These are phyloP conservation scores for Silene latifolia DNA, from an alignment of 148 eudicot species.

Conservation along the genomic window DNA sequence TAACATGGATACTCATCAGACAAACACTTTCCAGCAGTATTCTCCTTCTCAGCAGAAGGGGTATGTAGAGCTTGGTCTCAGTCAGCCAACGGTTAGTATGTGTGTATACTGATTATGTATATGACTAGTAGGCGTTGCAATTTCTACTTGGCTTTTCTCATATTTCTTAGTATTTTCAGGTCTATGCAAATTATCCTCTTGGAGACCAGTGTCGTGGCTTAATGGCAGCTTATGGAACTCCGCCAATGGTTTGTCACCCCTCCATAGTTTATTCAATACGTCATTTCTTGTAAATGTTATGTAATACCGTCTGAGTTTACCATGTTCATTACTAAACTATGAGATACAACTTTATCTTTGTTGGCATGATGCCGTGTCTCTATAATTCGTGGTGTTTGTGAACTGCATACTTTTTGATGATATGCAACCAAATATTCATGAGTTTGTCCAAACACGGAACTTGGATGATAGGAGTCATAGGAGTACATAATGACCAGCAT, in stretches of 20 bases:
- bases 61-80: conserved; percentile 57
- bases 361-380: not conserved
- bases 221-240: conserved; percentile 54
- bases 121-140: not conserved
- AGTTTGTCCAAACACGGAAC: not conserved
- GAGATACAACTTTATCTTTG: not conserved
- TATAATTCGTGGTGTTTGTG: not conserved
- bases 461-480: not conserved
- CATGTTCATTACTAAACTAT: not conserved
- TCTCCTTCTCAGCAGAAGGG: conserved; percentile 37
- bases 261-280: not conserved
- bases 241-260: conserved; percentile 43
- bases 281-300: not conserved
- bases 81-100: conserved; percentile 54
- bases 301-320: not conserved
- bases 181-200: conserved; percentile 48
- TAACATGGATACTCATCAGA: conserved; percentile 12
- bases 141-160: not conserved
- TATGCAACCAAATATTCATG: not conserved
- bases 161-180: conserved; percentile 26
- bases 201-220: conserved; percentile 51
- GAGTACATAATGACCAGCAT: not conserved
- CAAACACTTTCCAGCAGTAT: conserved; percentile 20
- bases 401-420: not conserved
- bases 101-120: not conserved